These are phyloP conservation scores for Rhizopogon salebrosus DNA, from an alignment of 768 basidiomycete genomes.

Conservation along the genomic window DNA sequence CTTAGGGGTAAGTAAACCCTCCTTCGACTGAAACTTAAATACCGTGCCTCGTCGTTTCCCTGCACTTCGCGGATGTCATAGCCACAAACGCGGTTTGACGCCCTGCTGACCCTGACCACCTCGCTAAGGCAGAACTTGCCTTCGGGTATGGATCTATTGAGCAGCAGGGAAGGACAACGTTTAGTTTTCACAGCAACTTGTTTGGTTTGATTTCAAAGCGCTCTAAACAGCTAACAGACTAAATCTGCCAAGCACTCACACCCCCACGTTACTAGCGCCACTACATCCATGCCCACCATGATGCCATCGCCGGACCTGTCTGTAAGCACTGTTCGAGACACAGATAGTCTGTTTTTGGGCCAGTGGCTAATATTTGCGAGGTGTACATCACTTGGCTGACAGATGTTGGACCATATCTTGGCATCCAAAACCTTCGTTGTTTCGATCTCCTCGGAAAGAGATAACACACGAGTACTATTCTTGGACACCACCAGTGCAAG, in stretches of 20 bases:
- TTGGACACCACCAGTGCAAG: not conserved
- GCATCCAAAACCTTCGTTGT: not conserved
- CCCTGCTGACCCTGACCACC: too few relatives aligned
- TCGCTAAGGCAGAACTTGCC: too few relatives aligned
- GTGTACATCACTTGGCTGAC: not conserved
- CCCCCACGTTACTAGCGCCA: not conserved
- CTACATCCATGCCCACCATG: not conserved
- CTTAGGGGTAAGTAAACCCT: not conserved
- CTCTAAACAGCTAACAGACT: not conserved
- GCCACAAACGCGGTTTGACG: too few relatives aligned
- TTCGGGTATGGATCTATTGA: too few relatives aligned
- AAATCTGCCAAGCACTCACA: not conserved
- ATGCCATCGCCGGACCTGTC: not conserved
- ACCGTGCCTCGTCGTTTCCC: not conserved
- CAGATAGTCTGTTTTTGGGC: not conserved
- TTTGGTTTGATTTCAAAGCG: not conserved
- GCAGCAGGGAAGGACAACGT: not conserved
- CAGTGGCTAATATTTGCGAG: not conserved
- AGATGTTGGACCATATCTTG: not conserved
- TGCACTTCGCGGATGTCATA: too few relatives aligned
- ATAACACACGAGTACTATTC: not conserved
- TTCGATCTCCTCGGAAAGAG: not conserved
- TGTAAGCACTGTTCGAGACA: not conserved
- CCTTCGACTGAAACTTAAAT: not conserved
- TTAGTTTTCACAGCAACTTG: not conserved